Conservation (phyloP, 2,329 filamentous ascomycete species). For the Fusarium dimerum region DNA sequence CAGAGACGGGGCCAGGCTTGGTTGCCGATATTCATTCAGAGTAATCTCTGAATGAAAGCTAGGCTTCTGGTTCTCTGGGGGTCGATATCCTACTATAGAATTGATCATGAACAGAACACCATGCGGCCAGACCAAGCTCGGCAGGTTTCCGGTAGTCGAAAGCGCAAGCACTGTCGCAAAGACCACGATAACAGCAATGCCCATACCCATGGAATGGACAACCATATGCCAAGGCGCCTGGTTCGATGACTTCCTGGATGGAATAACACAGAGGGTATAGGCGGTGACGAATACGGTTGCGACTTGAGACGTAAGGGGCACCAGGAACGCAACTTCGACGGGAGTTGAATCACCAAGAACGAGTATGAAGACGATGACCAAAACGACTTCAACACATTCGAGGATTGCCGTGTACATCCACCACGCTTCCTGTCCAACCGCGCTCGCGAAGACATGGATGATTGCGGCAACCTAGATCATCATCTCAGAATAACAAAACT, state of each 20-base stretch:
- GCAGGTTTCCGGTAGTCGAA: not conserved
- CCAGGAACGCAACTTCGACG: not conserved
- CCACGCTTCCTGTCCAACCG: not conserved
- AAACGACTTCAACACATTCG: not conserved
- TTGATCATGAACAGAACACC: not conserved
- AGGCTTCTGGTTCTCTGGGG: too few species aligned
- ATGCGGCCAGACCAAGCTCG: not conserved
- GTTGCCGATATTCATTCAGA: too few species aligned
- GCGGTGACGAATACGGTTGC: not conserved
- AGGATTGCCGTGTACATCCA: not conserved
- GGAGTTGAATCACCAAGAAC: not conserved
- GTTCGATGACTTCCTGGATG: too few species aligned
- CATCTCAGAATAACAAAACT: not conserved
- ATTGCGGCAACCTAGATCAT: not conserved
- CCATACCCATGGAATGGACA: not conserved
- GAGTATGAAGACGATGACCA: not conserved
- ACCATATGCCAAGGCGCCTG: not conserved
- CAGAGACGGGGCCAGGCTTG: too few species aligned
- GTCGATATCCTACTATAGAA: not conserved
- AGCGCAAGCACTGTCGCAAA: not conserved
- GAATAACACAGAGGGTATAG: too few species aligned
- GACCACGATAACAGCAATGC: not conserved
- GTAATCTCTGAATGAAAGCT: too few species aligned
- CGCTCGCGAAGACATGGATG: not conserved
- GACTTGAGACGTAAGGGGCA: not conserved